These are phyloP conservation scores for Pythium volutum DNA, from an alignment of 352 stramenopile genomes.

Conservation along the genomic window DNA sequence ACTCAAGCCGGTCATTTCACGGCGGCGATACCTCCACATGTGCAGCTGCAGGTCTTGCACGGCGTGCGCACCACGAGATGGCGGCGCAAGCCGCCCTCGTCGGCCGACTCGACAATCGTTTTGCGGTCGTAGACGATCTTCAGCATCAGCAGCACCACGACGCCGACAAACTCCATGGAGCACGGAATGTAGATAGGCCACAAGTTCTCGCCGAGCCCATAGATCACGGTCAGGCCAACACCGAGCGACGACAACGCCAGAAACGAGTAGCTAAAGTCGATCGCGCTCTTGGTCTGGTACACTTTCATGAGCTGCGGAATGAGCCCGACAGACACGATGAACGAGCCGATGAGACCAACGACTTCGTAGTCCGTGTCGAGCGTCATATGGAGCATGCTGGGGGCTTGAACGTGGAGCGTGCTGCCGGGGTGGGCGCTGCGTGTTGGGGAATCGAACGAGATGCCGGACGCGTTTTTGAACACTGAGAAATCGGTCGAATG, in stretches of 20 bases:
- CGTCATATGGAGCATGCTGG: not conserved
- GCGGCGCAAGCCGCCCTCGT: slow-evolving; percentile 1
- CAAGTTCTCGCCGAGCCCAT: slow-evolving; percentile 45
- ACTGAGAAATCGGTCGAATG: too few species aligned
- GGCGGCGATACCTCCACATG: not conserved
- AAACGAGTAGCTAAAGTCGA: slow-evolving; percentile 52
- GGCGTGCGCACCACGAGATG: not conserved
- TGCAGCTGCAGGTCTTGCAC: slow-evolving; percentile 2
- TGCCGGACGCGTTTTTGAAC: too few species aligned
- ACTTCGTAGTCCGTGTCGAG: not conserved
- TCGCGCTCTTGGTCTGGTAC: slow-evolving; percentile 58
- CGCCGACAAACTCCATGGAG: slow-evolving; percentile 38
- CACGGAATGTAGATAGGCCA: slow-evolving; percentile 62
- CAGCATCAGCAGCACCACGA: slow-evolving; percentile 38
- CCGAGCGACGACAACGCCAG: slow-evolving; percentile 44
- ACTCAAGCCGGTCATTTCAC: not conserved
- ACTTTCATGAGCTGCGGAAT: slow-evolving; percentile 58
- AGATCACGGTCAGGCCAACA: slow-evolving; percentile 36
- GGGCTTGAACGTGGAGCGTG: not conserved
- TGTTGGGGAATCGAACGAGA: too few species aligned
- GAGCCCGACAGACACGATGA: slow-evolving; percentile 55
- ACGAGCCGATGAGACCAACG: slow-evolving; percentile 34
- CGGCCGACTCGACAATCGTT: not conserved
- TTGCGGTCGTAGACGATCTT: slow-evolving; percentile 38
- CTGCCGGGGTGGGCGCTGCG: not conserved